These are phyloP conservation scores for Aspergillus carbonarius DNA, from an alignment of 2,329 filamentous ascomycete species.

Conservation along the genomic window DNA sequence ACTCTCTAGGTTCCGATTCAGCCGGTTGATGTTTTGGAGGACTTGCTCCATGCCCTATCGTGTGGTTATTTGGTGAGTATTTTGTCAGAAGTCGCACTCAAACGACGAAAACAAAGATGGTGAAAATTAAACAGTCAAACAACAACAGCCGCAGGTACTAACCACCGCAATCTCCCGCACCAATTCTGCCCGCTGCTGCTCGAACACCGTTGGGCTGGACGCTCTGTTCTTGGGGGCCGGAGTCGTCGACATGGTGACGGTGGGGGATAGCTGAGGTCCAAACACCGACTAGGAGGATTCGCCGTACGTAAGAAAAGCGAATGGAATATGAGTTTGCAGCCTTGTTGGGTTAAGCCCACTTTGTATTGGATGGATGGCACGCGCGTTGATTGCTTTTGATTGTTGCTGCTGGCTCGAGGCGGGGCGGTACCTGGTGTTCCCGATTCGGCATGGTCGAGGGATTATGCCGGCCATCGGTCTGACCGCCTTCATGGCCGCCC, in stretches of 20 bases:
- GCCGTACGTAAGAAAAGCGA: background rate
- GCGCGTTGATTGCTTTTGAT: slow-evolving; percentile 11
- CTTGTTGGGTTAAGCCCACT: background rate
- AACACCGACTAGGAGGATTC: background rate
- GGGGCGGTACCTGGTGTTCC: slow-evolving; percentile 6
- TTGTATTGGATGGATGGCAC: background rate
- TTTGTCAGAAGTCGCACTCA: background rate
- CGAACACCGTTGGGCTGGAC: slow-evolving; percentile 39
- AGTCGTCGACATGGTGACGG: slow-evolving; percentile 17
- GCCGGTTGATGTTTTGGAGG: slow-evolving; percentile 90
- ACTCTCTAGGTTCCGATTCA: slow-evolving; percentile 88
- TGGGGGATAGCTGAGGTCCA: background rate
- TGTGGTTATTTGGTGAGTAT: background rate
- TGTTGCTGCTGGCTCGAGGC: slow-evolving; percentile 5
- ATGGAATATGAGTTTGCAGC: background rate
- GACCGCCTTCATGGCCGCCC: background rate
- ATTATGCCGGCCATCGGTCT: background rate
- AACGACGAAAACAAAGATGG: too few relatives aligned
- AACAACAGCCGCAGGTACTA: slow-evolving; percentile 18
- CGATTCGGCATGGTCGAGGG: background rate
- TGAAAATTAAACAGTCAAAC: too few relatives aligned
- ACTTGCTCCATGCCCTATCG: slow-evolving; percentile 74
- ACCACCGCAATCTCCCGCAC: slow-evolving; percentile 46
- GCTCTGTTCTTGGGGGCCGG: slow-evolving; percentile 16
- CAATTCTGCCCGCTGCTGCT: slow-evolving; percentile 44